Evolutionary conservation across 2,329 filamentous ascomycete species (phyloP).

Genomic region (Ophiostoma angusticollis): DNA sequence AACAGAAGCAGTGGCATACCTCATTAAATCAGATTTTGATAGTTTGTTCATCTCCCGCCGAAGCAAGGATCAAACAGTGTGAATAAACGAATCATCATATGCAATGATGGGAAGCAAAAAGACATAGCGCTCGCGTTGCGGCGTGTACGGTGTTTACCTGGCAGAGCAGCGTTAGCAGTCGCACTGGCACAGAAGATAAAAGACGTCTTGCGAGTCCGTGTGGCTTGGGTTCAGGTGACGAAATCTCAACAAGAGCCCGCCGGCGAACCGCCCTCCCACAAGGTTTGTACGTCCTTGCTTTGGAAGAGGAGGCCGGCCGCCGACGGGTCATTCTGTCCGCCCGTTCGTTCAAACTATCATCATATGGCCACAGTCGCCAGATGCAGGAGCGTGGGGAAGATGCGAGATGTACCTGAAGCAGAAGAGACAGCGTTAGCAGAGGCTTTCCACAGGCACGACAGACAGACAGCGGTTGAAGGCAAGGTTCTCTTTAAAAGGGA

Average conservation of each 20-base stretch:
- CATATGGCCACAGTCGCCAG: conserved; percentile 28
- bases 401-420: conserved; percentile 15
- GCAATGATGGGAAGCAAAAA: conserved; percentile 7
- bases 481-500: background rate
- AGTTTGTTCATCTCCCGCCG: conserved; percentile 38
- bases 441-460: conserved; percentile 4
- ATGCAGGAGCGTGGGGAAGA: conserved; percentile 17
- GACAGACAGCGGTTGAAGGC: background rate
- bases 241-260: conserved; percentile 51
- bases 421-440: conserved; percentile 13
- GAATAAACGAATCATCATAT: conserved; percentile 44
- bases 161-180: background rate
- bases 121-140: conserved; percentile 7
- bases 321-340: conserved; percentile 51
- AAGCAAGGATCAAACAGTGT: conserved; percentile 44
- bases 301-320: conserved; percentile 30
- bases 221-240: conserved; percentile 46
- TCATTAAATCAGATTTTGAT: conserved; percentile 42
- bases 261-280: conserved; percentile 33
- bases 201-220: background rate
- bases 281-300: conserved; percentile 51
- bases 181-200: background rate
- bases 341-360: conserved; percentile 57
- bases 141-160: background rate
- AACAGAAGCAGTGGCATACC: conserved; percentile 18